phyloP scores from a whole-genome alignment of 805 yeast species.

The Candida insectorum region DNA sequence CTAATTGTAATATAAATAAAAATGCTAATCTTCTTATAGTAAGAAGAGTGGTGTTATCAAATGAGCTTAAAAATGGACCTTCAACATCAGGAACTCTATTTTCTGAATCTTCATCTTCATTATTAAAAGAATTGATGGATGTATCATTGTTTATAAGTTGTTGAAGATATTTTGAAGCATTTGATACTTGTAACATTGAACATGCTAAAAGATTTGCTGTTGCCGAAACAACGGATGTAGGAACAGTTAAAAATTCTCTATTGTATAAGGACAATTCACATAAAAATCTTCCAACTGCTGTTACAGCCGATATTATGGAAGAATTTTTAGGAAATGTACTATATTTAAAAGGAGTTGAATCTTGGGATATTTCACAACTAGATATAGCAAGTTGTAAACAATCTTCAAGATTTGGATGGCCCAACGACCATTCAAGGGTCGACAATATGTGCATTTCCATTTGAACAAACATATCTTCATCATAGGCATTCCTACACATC shows the following conservation, averaged over 20 bases:
- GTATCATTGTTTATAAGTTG: slow-evolving; percentile 13
- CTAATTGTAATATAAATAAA: slow-evolving; percentile 41
- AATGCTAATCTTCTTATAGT: slow-evolving; percentile 41
- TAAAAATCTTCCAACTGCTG: slow-evolving; percentile 52
- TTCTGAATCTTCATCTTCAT: slow-evolving; percentile 30
- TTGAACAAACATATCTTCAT: slow-evolving; percentile 48
- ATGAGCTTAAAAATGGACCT: slow-evolving; percentile 50
- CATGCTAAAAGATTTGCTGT: slow-evolving; percentile 53
- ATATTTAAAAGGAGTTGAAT: slow-evolving; percentile 24
- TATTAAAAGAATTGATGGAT: slow-evolving; percentile 1
- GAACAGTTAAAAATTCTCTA: slow-evolving; percentile 42
- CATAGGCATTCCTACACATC: slow-evolving; percentile 60
- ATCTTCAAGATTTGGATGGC: slow-evolving; percentile 51
- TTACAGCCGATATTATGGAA: slow-evolving; percentile 46
- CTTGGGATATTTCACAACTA: slow-evolving; percentile 9
- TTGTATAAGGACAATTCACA: slow-evolving; percentile 54
- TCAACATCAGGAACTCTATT: slow-evolving; percentile 37
- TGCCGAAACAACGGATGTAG: slow-evolving; percentile 45
- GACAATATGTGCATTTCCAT: slow-evolving; percentile 67
- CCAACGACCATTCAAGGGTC: slow-evolving; percentile 52
- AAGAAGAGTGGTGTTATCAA: slow-evolving; percentile 39
- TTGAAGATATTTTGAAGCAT: slow-evolving; percentile 36
- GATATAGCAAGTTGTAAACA: slow-evolving; percentile 42
- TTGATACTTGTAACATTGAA: slow-evolving; percentile 47
- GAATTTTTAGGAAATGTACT: slow-evolving; percentile 8